Conservation (phyloP, 2,329 filamentous ascomycete genomes). For the Hysterium pulicare region DNA sequence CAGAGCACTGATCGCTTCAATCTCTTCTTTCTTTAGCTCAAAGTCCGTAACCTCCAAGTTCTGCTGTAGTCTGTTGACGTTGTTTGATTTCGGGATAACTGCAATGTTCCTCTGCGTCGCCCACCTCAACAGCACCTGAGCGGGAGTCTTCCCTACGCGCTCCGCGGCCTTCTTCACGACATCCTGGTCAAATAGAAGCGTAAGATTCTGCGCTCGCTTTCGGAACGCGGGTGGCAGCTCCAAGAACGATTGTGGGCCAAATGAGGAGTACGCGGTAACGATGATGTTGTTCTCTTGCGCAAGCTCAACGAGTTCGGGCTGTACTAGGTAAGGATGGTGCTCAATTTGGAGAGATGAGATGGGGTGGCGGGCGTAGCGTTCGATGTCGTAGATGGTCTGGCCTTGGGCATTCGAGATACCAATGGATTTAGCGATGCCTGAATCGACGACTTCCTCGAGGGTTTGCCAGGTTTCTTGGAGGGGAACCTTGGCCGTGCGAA, state of each 20-base stretch:
- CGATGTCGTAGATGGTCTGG: constrained; percentile 48
- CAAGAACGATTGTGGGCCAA: constrained; percentile 60
- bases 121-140: constrained; percentile 82
- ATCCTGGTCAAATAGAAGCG: constrained; percentile 67
- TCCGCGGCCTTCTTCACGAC: constrained; percentile 62
- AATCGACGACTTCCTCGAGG: constrained; percentile 25
- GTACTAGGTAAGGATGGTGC: constrained; percentile 17
- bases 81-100: constrained; percentile 24
- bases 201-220: constrained; percentile 60
- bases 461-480: constrained; percentile 33
- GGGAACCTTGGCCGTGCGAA: constrained; percentile 14
- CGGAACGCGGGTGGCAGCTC: constrained; percentile 65
- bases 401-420: constrained; percentile 19
- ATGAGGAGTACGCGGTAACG: constrained; percentile 19
- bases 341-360: constrained; percentile 18
- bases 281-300: constrained; percentile 16
- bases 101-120: constrained; percentile 60
- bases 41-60: constrained; percentile 31
- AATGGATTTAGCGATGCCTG: constrained; percentile 54
- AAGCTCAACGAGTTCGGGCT: constrained; percentile 14
- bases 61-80: constrained; percentile 17
- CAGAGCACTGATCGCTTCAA: constrained; percentile 29
- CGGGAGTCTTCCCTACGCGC: constrained; percentile 68
- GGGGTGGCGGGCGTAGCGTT: constrained; percentile 40
- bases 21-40: constrained; percentile 19